Evolutionary conservation across 1,139 yeast species (phyloP).

Genomic region (Debaryomycetaceae sp.): DNA sequence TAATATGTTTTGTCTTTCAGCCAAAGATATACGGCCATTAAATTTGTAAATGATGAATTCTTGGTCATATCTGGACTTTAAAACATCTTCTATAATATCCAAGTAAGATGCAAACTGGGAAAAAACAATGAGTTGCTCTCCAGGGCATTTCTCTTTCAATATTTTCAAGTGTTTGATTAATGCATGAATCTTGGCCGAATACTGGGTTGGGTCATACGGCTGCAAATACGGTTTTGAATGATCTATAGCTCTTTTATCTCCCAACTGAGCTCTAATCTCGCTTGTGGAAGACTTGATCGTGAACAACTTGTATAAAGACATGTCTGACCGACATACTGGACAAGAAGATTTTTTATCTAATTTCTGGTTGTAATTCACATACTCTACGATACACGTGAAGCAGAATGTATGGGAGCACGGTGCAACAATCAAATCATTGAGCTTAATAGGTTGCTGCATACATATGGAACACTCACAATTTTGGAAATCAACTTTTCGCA

Average conservation of each 20-base stretch:
- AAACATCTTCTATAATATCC: slow-evolving; percentile 68
- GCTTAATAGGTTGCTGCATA: slow-evolving; percentile 58
- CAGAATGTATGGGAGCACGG: slow-evolving; percentile 85
- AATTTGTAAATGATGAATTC: slow-evolving; percentile 55
- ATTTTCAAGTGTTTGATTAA: slow-evolving; percentile 56
- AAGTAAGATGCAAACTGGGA: slow-evolving; percentile 87
- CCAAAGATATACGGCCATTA: slow-evolving; percentile 76
- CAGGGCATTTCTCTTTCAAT: slow-evolving; percentile 52
- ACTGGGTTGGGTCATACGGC: slow-evolving; percentile 46
- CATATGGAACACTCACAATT: slow-evolving; percentile 82
- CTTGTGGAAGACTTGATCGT: slow-evolving; percentile 30
- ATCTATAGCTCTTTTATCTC: slow-evolving; percentile 20
- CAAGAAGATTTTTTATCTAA: slow-evolving; percentile 38
- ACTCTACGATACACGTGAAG: slow-evolving; percentile 68
- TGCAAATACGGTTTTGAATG: slow-evolving; percentile 26
- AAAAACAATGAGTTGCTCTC: slow-evolving; percentile 79
- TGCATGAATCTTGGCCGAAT: slow-evolving; percentile 76
- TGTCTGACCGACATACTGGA: slow-evolving; percentile 55
- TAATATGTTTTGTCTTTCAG: slow-evolving; percentile 62
- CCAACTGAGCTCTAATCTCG: slow-evolving; percentile 29
- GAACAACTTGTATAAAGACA: slow-evolving; percentile 44
- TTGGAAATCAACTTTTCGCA: slow-evolving; percentile 29
- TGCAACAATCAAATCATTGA: slow-evolving; percentile 60
- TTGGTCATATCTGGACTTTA: slow-evolving; percentile 37
- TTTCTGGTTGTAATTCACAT: slow-evolving; percentile 47